Conservation (phyloP, 768 basidiomycete species). For the Kwoniella dendrophila region DNA sequence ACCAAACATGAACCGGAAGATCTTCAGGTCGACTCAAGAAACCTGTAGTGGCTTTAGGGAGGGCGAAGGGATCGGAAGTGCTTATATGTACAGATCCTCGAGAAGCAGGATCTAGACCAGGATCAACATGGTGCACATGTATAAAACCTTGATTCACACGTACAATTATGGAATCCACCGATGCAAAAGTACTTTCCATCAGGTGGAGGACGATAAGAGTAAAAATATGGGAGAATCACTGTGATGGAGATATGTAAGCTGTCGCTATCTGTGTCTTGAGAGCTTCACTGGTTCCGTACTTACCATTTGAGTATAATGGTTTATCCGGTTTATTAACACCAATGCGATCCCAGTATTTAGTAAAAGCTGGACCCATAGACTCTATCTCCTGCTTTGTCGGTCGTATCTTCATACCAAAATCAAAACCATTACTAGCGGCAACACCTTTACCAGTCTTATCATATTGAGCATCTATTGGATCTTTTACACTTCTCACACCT, state of each 20-base stretch:
- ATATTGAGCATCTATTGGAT: constrained; percentile 14
- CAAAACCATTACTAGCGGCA: constrained; percentile 27
- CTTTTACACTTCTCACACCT: constrained; percentile 8
- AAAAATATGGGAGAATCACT: constrained; percentile 28
- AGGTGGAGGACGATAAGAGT: constrained; percentile 8
- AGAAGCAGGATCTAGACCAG: constrained; percentile 19
- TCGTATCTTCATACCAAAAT: constrained; percentile 26
- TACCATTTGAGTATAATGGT: constrained; percentile 20
- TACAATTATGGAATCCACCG: constrained; percentile 24
- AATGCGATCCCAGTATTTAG: constrained; percentile 17
- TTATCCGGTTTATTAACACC: constrained; percentile 20
- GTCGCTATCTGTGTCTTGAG: background rate
- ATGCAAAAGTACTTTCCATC: constrained; percentile 23
- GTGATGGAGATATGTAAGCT: background rate
- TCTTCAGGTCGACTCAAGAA: constrained; percentile 31
- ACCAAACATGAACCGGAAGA: constrained; percentile 25
- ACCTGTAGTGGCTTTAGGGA: constrained; percentile 26
- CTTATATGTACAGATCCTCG: constrained; percentile 33
- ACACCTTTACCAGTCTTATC: constrained; percentile 16
- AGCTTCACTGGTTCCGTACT: background rate
- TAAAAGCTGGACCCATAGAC: constrained; percentile 19
- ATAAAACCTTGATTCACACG: background rate
- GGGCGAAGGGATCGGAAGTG: constrained; percentile 23
- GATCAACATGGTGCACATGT: background rate
- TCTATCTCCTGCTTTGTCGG: constrained; percentile 24